phyloP scores from a whole-genome alignment of 2,329 filamentous ascomycete species.

The Arthrobotrys megalospora region DNA sequence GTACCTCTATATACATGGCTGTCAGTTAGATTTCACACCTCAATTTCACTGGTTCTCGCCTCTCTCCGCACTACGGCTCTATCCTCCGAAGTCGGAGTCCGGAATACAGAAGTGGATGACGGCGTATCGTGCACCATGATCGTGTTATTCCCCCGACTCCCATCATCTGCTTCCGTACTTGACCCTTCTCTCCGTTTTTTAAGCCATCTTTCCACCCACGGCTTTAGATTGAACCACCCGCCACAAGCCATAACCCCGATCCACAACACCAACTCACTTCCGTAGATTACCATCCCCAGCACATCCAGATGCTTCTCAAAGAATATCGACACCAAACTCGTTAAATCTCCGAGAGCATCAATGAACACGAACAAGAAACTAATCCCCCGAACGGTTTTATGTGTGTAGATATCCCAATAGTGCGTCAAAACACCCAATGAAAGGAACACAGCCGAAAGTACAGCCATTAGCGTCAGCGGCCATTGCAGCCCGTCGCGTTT shows the following conservation, averaged over 20 bases:
- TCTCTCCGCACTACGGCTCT: constrained; percentile 8
- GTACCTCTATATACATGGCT: too few species aligned
- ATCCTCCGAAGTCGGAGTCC: constrained; percentile 68
- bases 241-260: constrained; percentile 77
- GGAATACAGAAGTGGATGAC: constrained; percentile 77
- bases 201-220: constrained; percentile 71
- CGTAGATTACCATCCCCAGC: constrained; percentile 78
- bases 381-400: constrained; percentile 78
- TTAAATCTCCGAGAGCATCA: constrained; percentile 78
- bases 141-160: constrained; percentile 55
- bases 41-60: constrained; percentile 6
- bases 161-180: constrained; percentile 2
- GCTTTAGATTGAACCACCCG: constrained; percentile 76
- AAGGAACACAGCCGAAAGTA: constrained; percentile 75
- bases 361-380: constrained; percentile 81
- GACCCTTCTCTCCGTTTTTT: constrained; percentile 61
- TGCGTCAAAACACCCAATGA: constrained; percentile 78
- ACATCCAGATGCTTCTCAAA: constrained; percentile 75
- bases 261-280: constrained; percentile 77
- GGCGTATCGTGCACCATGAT: constrained; percentile 71
- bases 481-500: constrained; percentile 71
- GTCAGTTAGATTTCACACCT: constrained; percentile 19
- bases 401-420: constrained; percentile 78
- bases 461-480: constrained; percentile 78
- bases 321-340: constrained; percentile 76